phyloP scores from a whole-genome alignment of 2,329 filamentous ascomycete species.

The Botrytis medusae region DNA sequence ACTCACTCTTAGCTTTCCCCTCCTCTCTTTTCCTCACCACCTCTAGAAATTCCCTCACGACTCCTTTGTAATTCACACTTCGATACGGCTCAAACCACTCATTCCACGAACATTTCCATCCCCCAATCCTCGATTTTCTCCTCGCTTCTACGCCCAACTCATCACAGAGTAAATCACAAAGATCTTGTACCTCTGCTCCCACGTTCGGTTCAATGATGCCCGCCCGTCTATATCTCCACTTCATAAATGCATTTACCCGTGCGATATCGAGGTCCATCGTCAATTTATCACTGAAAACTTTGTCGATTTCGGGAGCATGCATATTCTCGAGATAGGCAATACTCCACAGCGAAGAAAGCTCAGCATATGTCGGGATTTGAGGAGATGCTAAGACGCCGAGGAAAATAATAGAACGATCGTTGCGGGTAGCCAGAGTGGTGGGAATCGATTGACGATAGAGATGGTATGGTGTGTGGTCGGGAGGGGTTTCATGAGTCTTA shows the following conservation, averaged over 20 bases:
- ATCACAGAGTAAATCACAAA: constrained; percentile 19
- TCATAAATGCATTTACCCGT: constrained; percentile 15
- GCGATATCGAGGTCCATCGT: constrained; percentile 15
- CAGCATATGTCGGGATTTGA: constrained; percentile 22
- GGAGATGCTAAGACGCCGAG: constrained; percentile 31
- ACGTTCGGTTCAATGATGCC: constrained; percentile 19
- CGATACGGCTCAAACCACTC: constrained; percentile 25
- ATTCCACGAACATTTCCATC: constrained; percentile 15
- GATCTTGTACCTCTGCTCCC: constrained; percentile 23
- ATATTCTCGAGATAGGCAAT: constrained; percentile 23
- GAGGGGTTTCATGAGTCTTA: constrained; percentile 11
- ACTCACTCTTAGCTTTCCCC: not conserved
- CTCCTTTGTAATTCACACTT: constrained; percentile 22
- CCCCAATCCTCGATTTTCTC: constrained; percentile 15
- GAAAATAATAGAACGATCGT: constrained; percentile 40
- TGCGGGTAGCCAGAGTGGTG: constrained; percentile 33
- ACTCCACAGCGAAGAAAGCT: constrained; percentile 22
- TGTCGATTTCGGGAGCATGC: constrained; percentile 11
- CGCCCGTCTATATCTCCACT: constrained; percentile 12
- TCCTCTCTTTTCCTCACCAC: constrained; percentile 2
- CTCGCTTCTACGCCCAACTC: constrained; percentile 17
- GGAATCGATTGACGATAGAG: constrained; percentile 47
- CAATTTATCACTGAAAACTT: constrained; percentile 1
- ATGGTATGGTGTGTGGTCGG: constrained; percentile 14
- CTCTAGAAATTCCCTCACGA: constrained; percentile 22